A percentile compares a stretch with the other conserved stretches of the same genome.
These are phyloP conservation scores for Sporisorium scitamineum DNA, from an alignment of 1,284 basidiomycete genomes.

Conservation along the genomic window DNA sequence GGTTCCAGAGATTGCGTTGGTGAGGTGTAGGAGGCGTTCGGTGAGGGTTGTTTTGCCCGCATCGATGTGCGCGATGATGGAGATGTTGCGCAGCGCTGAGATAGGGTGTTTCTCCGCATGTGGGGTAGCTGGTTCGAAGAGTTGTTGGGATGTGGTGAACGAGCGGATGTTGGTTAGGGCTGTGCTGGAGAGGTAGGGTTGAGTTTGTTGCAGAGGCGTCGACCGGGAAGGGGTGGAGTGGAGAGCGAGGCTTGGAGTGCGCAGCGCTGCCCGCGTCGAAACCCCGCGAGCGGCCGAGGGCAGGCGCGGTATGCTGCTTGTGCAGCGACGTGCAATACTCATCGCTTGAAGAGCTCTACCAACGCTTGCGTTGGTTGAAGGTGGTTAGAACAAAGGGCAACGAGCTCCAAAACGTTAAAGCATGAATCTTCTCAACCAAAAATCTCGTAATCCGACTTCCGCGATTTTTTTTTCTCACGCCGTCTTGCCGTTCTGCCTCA, in stretches of 20 bases:
- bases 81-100: slow-evolving; percentile 53
- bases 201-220: not conserved
- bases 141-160: slow-evolving; percentile 11
- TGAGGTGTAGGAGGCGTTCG: slow-evolving; percentile 83
- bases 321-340: slow-evolving; percentile 15
- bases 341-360: not conserved
- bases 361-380: not conserved
- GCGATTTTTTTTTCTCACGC: slow-evolving; percentile 8
- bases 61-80: slow-evolving; percentile 71
- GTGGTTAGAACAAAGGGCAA: not conserved
- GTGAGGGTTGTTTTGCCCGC: slow-evolving; percentile 91
- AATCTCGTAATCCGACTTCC: slow-evolving; percentile 25
- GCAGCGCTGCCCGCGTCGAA: not conserved
- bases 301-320: not conserved
- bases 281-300: not conserved
- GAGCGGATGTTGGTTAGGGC: not conserved
- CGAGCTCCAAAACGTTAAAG: not conserved
- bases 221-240: not conserved
- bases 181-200: too few species aligned
- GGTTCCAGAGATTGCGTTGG: slow-evolving; percentile 76
- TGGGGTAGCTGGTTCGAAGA: not conserved
- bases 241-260: not conserved
- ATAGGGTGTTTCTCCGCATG: slow-evolving; percentile 40
- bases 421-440: slow-evolving; percentile 19
- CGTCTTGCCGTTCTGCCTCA: not conserved